These are phyloP conservation scores for Lachnellula suecica DNA, from an alignment of 2,329 filamentous ascomycete genomes.

Conservation along the genomic window DNA sequence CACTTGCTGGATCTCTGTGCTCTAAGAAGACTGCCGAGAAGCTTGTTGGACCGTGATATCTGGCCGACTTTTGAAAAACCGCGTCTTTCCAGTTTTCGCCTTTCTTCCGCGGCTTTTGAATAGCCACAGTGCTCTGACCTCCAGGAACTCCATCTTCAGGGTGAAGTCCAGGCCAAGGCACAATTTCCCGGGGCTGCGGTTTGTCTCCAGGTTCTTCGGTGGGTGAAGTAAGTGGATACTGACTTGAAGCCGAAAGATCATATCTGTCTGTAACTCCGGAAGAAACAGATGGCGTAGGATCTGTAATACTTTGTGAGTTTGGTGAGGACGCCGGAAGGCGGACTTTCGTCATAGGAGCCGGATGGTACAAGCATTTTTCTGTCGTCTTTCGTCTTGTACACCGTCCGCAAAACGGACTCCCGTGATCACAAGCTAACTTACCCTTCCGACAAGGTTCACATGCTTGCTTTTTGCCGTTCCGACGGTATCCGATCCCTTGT, in stretches of 20 bases:
- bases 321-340: slow-evolving; percentile 1
- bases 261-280: no score
- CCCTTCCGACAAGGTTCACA: slow-evolving; percentile 33
- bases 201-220: no score
- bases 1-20: slow-evolving; percentile 15
- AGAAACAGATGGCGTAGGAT: neutral
- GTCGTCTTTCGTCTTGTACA: slow-evolving; percentile 27
- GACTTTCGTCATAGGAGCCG: slow-evolving; percentile 27
- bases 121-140: neutral
- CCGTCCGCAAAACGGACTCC: slow-evolving; percentile 25
- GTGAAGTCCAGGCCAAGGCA: neutral
- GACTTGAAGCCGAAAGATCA: no score
- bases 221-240: no score
- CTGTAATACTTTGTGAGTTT: neutral
- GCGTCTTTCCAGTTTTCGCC: slow-evolving; percentile 18
- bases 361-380: slow-evolving; percentile 28
- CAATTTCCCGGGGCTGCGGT: no score
- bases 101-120: neutral
- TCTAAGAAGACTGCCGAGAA: slow-evolving; percentile 30
- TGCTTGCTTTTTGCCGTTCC: slow-evolving; percentile 31
- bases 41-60: slow-evolving; percentile 29
- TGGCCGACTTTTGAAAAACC: slow-evolving; percentile 20
- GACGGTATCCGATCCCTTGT: slow-evolving; percentile 22
- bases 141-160: neutral
- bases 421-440: slow-evolving; percentile 32